Percentiles rank a stretch among this genome's conserved stretches.
Conservation (phyloP, 2,329 filamentous ascomycete species). For the Didymella pinodella region DNA sequence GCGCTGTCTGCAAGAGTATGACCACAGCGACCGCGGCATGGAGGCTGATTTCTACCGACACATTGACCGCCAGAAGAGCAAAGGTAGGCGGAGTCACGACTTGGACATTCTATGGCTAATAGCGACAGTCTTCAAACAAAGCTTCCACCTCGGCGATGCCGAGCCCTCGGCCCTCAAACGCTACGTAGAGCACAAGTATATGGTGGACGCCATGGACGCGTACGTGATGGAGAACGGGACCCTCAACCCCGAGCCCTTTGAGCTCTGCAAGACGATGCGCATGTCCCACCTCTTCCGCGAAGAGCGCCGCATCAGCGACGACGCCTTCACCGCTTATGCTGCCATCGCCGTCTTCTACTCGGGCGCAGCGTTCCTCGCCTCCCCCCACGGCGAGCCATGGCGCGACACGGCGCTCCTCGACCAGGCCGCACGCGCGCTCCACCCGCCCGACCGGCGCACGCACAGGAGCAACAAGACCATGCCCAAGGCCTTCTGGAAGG, state of each 20-base stretch:
- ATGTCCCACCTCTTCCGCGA: conserved; percentile 27
- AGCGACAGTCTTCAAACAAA: conserved; percentile 51
- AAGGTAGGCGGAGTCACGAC: conserved; percentile 30
- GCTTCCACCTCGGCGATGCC: conserved; percentile 57
- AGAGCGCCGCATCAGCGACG: conserved; percentile 34
- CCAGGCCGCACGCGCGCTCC: conserved; percentile 51
- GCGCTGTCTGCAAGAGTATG: conserved; percentile 24
- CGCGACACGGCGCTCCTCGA: conserved; percentile 52
- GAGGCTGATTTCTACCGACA: conserved; percentile 41
- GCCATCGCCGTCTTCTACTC: conserved; percentile 31
- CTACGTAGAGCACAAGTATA: conserved; percentile 50
- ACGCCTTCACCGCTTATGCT: conserved; percentile 36
- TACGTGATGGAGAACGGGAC: conserved; percentile 25
- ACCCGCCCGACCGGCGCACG: conserved; percentile 50
- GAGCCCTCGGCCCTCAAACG: conserved; percentile 51
- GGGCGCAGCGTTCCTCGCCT: conserved; percentile 49
- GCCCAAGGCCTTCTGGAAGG: conserved; percentile 50
- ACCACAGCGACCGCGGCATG: conserved; percentile 17
- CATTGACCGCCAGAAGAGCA: conserved; percentile 48
- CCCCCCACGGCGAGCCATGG: conserved; percentile 45
- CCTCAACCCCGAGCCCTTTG: conserved; percentile 30
- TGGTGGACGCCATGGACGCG: conserved; percentile 45
- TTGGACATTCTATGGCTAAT: background rate
- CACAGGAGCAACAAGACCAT: conserved; percentile 51
- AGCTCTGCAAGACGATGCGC: conserved; percentile 33